A percentile compares a stretch with the other conserved stretches of the same genome.
Conservation (phyloP, 345 rosid genomes). For the Geranium rotundifolium region DNA sequence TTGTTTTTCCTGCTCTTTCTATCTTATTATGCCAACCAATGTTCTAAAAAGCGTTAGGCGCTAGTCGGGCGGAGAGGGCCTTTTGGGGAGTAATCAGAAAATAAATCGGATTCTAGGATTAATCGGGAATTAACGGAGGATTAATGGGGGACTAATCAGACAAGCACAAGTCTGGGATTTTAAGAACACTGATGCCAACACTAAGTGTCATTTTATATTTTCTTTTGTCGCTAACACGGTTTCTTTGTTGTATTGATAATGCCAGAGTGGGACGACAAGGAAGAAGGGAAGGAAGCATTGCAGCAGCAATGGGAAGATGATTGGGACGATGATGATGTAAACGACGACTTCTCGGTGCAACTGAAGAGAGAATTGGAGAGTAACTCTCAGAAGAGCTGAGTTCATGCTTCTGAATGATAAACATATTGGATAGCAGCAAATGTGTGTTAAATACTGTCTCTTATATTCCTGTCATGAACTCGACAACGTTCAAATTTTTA, state of each 20-base stretch:
- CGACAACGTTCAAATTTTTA: neutral
- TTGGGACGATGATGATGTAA: constrained; percentile 32
- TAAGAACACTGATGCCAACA: no score
- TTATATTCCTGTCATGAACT: neutral
- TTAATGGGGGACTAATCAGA: no score
- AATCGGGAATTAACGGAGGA: no score
- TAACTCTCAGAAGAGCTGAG: constrained; percentile 14
- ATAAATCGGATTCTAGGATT: no score
- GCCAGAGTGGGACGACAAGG: constrained; percentile 24
- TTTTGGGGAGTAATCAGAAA: no score
- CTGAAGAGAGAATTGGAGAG: constrained; percentile 23
- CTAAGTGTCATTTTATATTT: neutral
- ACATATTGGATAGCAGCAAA: neutral
- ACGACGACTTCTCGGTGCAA: constrained; percentile 27
- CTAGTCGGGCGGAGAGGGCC: no score
- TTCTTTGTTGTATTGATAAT: neutral
- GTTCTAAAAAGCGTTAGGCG: no score
- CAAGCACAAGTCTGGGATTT: no score
- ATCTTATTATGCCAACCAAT: no score
- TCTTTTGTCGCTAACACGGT: neutral
- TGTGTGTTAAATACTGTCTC: neutral
- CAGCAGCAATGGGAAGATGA: constrained; percentile 32
- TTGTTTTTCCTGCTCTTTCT: no score
- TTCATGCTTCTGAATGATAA: neutral
- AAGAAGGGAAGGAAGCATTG: constrained; percentile 20